Evolutionary conservation across 768 basidiomycete genomes (phyloP), one percentile per base, ranked within the genome.

Genomic region (Macrolepiota albuminosa): DNA sequence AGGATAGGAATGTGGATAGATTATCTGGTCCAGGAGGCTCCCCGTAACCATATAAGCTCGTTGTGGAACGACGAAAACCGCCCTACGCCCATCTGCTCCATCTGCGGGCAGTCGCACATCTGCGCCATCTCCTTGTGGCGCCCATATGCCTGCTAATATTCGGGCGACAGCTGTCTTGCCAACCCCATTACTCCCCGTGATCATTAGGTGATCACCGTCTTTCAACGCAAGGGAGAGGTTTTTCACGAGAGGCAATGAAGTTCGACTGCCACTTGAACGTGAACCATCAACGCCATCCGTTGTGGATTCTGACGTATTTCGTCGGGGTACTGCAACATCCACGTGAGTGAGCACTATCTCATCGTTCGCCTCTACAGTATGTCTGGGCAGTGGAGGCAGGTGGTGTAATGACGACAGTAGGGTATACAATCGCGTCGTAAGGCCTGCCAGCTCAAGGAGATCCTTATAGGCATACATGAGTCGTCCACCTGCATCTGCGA

Each of bases 391-490:
- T 11, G 80, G 72, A 1, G 81, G 78, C 29, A 95, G 81, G 66
- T 86, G 83, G 73, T 96, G 91, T 5, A 96, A 76, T 1, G 91
- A 89, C 7, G 95, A 91, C 26, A 97, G 75, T 13, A 98, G 84
- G 18, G 87, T 87, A 76, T 95, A 97, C 13, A 98, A 79, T 48
- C 96, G 85, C 33, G 88, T 88, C 2, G 96, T 97, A 58, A 95
- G 84, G 10, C 96, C 96, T 5, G 94, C 93, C n/a, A 98, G 84
- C 70, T 96, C 93, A 26, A 97, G 84, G 6, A 98, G 76, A 66
- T 98, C 96, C 69, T 97, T 98, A 70, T 95, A 94, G 0, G 93
- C 93, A 69, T 94, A 95, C 95, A 98, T 98, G 49, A 98, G 76
- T 37, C 96, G 82, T 0, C 95, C 94, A 16, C 96, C 96, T 0